Conservation (phyloP, 2,329 filamentous ascomycete genomes). For the Botrytis fabae region DNA sequence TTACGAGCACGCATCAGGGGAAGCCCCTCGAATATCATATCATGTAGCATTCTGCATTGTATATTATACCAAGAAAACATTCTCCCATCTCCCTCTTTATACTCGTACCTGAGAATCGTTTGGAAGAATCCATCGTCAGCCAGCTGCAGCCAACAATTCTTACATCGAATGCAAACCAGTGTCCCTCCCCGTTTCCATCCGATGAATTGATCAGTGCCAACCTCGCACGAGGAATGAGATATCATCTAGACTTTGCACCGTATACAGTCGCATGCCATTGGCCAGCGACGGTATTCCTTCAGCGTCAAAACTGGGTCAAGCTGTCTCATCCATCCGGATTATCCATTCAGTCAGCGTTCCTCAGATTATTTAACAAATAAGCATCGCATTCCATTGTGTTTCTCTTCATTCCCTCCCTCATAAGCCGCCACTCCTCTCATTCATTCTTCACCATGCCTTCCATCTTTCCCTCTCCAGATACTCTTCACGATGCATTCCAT, state of each 20-base stretch:
- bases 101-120: background rate
- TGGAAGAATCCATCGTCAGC: background rate
- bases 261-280: conserved; percentile 9
- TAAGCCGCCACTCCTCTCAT: background rate
- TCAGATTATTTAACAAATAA: background rate
- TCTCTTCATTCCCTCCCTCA: background rate
- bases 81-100: background rate
- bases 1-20: too few species aligned
- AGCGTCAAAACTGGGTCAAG: conserved; percentile 1
- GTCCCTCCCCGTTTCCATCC: background rate
- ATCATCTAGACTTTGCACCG: conserved; percentile 1
- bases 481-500: conserved; percentile 57
- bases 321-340: background rate
- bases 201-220: conserved; percentile 1
- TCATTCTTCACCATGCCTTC: conserved; percentile 23
- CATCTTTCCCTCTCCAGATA: conserved; percentile 39
- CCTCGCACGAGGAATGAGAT: background rate
- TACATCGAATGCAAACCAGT: background rate
- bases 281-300: background rate
- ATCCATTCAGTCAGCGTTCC: conserved; percentile 3
- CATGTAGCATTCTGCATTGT: background rate
- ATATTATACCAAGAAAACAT: background rate
- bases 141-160: background rate
- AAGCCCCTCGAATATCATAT: conserved; percentile 2
- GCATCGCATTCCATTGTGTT: background rate